Evolutionary conservation across 148 eudicot species (phyloP), one percentile per base, ranked within the genome.

Genomic region (Polygonum maritimum): DNA sequence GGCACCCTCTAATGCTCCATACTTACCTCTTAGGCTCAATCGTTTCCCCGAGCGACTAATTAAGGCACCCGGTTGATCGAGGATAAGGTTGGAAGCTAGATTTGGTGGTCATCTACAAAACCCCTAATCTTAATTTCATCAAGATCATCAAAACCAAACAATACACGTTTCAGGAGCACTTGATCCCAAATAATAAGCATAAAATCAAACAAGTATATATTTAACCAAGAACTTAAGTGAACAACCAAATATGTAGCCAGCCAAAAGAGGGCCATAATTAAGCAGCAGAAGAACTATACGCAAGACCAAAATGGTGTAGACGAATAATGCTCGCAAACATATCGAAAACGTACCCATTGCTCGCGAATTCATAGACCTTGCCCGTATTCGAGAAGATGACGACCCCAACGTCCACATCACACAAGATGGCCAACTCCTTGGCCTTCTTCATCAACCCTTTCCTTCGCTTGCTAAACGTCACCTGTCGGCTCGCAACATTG

Each of bases 371-470:
- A 41, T 80, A 76, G 48, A 83, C 78, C 79, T 77, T 83, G 45
- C 78, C 74, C 21, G 86, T 80, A 80, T 79, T 75, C 15, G 86
- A 83, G 77, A 80, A 78, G 65, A 83, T 71, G 21, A 79, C 75
- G 35, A 80, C 81, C 9, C 83, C 86, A 7, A 83, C 86, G 7
- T 83, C 86, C 0, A 80, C 83, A 21, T 83, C 86, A 35, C 86
- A 83, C 26, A 83, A 69, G 57, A 80, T 83, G 19, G 85, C 76
- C 3, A 83, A 73, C 75, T 83, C 83, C 79, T 83, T 80, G 0
- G 86, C 82, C 77, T 83, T 83, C 81, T 83, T 83, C 47, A 83
- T 51, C 81, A 83, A 79, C 33, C 86, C 86, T 22, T 55, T 83
- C 62, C 83, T 77, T 45, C 85, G 75, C 78, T 83, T 83, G 8